Base-by-base conservation (phyloP, 2,329 filamentous ascomycete species). In the Trichophaea hybrida region DNA sequence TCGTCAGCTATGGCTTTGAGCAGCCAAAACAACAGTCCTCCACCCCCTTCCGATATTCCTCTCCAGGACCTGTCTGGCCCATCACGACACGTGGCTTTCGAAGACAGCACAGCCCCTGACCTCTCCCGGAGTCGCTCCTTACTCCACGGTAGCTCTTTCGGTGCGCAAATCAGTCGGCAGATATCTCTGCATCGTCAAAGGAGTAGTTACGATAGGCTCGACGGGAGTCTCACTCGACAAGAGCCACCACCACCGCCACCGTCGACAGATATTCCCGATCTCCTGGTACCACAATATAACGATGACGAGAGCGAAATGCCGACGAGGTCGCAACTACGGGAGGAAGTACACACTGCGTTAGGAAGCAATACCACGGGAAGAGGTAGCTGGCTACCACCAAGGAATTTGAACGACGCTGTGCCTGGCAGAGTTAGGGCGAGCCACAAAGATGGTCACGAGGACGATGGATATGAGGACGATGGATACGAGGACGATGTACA, bases 381-480 rank as follows among this genome's bases (percentile, higher is more conserved):
- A 43, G 57, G 64, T 34, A 65, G 61, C 64, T 66, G 64, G 64
- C 54, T 66, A 51, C 63, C 64, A 34, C 52, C 55, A 13, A 56
- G 61, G 33, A 54, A 55, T 52, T 44, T 49, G 33, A 54, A 55
- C 31, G 61, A 60, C 34, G 49, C 61, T 3, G 49, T 61, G 15
- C 59, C 63, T 31, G 46, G 63, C 24, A 65, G 59, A 59, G 59
- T 40, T 3, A 48, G 38, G 13, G 32, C 6, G 37, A 34, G 52
- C 15, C 10, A n/a, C 15, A 24, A 40, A 1, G n/a, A 24, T 38
- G 37, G 10, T 2, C 10, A 50, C 31, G 34, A 37, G 5, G 13
- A 54, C 32, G 57, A 54, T 49, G 56, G 53, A 46, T 51, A 60
- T 43, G 61, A 62, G 13, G 62, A 64, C 7, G 61, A 62, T 13